A percentile compares a stretch with the other conserved stretches of the same genome.
Conservation (phyloP, 257 asterid genomes). For the Leptodermis oblonga region DNA sequence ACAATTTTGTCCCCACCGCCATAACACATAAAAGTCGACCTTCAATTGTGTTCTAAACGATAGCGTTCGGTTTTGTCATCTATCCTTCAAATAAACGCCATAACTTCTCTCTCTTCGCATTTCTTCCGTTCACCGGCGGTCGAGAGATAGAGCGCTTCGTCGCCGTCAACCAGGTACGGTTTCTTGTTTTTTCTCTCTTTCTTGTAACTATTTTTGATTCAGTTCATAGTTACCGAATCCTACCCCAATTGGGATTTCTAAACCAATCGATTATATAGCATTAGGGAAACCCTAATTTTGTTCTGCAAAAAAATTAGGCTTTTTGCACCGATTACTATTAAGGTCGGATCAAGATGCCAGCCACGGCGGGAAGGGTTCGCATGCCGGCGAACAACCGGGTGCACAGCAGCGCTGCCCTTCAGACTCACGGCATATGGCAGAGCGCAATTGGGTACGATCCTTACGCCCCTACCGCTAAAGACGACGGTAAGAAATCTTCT, state of each 20-base stretch:
- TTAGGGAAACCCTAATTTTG: not conserved
- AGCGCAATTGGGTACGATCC: slow-evolving; percentile 98
- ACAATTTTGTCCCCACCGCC: too few relatives aligned
- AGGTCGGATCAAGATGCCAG: slow-evolving; percentile 63
- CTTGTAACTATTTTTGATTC: not conserved
- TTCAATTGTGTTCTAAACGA: not conserved
- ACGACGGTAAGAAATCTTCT: slow-evolving; percentile 47
- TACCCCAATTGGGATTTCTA: not conserved
- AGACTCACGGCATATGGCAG: slow-evolving; percentile 99
- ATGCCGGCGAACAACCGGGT: slow-evolving; percentile 99
- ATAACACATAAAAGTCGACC: not conserved
- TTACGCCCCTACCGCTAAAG: slow-evolving; percentile 72
- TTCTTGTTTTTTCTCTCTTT: not conserved
- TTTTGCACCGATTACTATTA: not conserved
- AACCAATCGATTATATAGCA: not conserved
- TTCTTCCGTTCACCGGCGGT: not conserved
- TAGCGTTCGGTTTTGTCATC: not conserved
- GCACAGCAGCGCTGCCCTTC: slow-evolving; percentile 98
- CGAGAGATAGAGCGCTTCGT: not conserved
- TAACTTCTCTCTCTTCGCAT: not conserved
- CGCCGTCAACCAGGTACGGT: not conserved
- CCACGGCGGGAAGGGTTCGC: slow-evolving; percentile 99
- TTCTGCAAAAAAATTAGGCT: not conserved
- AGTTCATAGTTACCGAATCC: too few relatives aligned
- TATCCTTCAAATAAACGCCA: not conserved